Evolutionary conservation across 305 asterid species (phyloP).

Genomic region (Solanum hybrid): DNA sequence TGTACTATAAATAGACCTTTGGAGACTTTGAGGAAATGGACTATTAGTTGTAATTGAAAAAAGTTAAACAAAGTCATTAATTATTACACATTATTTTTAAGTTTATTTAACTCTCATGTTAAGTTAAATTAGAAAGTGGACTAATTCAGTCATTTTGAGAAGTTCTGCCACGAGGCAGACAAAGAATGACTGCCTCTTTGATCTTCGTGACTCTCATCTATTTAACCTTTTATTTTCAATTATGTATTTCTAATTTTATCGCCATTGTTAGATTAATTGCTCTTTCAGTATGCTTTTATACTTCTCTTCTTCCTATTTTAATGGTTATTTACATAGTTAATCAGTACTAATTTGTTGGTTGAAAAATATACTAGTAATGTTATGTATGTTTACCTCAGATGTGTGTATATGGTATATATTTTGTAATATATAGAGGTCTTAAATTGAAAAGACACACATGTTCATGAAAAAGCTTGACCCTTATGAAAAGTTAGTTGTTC

Average conservation of each 20-base stretch:
- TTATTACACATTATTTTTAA: background rate
- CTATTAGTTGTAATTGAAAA: background rate
- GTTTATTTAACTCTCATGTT: background rate
- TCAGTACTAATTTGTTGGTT: background rate
- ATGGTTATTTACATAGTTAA: background rate
- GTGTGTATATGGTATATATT: background rate
- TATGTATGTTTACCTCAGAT: background rate
- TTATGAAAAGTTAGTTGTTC: too few relatives aligned
- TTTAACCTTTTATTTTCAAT: background rate
- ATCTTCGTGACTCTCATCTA: background rate
- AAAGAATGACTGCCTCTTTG: background rate
- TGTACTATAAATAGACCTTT: background rate
- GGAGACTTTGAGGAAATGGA: background rate
- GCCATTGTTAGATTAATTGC: background rate
- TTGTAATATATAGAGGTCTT: too few relatives aligned
- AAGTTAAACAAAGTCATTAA: background rate
- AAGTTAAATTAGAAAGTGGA: background rate
- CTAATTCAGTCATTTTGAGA: background rate
- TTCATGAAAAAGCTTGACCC: too few relatives aligned
- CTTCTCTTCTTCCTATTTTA: background rate
- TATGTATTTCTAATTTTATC: background rate
- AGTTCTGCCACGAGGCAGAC: background rate
- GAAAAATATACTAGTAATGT: background rate
- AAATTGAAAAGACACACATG: too few relatives aligned
- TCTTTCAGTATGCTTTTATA: background rate